Evolutionary conservation across 192 early-diverging fungal species (phyloP).

Genomic region (Coemansia guatemalensis): DNA sequence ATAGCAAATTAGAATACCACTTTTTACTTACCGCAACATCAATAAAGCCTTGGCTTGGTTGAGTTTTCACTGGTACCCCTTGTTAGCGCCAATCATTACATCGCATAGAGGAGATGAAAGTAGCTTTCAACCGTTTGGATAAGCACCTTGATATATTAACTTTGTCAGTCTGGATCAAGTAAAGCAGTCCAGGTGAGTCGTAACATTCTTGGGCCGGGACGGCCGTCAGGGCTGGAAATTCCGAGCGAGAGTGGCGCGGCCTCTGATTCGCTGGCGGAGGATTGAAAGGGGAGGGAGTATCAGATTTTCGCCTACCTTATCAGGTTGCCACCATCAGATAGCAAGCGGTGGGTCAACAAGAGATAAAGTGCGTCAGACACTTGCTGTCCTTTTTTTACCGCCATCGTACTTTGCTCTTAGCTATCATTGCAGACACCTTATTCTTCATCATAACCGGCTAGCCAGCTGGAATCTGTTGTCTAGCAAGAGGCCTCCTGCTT

Average conservation of each 20-base stretch:
- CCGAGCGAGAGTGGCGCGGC: neutral
- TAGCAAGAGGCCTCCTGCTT: neutral
- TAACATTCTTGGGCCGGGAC: neutral
- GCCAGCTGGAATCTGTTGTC: neutral
- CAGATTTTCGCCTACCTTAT: neutral
- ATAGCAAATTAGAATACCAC: neutral
- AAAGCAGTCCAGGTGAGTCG: neutral
- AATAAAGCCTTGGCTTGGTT: neutral
- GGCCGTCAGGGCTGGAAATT: neutral
- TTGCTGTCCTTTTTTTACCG: neutral
- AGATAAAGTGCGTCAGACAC: neutral
- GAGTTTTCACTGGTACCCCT: neutral
- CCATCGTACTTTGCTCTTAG: neutral
- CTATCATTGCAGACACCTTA: neutral
- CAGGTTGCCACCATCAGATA: neutral
- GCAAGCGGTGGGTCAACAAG: neutral
- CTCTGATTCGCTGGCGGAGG: neutral
- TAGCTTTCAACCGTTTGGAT: too few species aligned
- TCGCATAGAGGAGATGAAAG: too few species aligned
- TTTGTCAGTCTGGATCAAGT: neutral
- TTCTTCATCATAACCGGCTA: neutral
- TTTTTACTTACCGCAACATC: neutral
- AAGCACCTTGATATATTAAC: neutral
- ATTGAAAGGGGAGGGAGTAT: slow-evolving; percentile 3
- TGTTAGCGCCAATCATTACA: neutral